Percentiles rank a stretch among this genome's conserved stretches.
Conservation (phyloP, 2,329 filamentous ascomycete genomes). For the Metarhizium brunneum region DNA sequence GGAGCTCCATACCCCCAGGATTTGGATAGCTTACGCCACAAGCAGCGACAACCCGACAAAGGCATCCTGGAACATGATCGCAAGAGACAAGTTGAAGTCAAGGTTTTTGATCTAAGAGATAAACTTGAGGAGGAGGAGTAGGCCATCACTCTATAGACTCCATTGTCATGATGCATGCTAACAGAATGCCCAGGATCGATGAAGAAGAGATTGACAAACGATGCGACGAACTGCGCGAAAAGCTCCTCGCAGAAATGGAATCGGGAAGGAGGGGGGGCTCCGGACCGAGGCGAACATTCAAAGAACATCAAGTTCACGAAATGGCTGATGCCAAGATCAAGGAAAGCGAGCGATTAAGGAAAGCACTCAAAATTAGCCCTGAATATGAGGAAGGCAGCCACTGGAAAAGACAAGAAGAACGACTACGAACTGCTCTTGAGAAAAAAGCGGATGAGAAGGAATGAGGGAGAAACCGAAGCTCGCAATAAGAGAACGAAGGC, state of each 20-base stretch:
- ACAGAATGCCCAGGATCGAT: conserved; percentile 45
- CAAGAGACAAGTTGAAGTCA: conserved; percentile 83
- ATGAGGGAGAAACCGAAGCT: background rate
- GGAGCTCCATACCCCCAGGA: conserved; percentile 68
- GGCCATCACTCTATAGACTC: conserved; percentile 13
- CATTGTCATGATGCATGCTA: conserved; percentile 1
- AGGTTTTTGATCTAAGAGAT: conserved; percentile 84
- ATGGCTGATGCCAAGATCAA: conserved; percentile 92
- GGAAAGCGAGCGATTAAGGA: conserved; percentile 82
- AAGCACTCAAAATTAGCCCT: conserved; percentile 76
- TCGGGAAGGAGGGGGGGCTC: conserved; percentile 19
- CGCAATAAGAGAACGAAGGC: background rate
- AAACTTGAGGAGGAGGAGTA: conserved; percentile 84
- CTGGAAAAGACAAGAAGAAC: conserved; percentile 76
- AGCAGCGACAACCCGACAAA: conserved; percentile 76
- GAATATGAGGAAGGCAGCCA: conserved; percentile 81
- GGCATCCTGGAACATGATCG: conserved; percentile 92
- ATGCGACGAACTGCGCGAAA: conserved; percentile 32
- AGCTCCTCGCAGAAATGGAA: conserved; percentile 29
- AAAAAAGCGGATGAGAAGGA: conserved; percentile 22
- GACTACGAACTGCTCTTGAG: conserved; percentile 36
- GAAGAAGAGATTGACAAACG: conserved; percentile 83
- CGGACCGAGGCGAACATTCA: conserved; percentile 50
- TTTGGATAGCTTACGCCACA: conserved; percentile 60
- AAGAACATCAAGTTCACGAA: conserved; percentile 92